Percentiles rank a stretch among this genome's conserved stretches.
Conservation (phyloP, 1,139 yeast genomes). For the Saccharomyces hybrid region DNA sequence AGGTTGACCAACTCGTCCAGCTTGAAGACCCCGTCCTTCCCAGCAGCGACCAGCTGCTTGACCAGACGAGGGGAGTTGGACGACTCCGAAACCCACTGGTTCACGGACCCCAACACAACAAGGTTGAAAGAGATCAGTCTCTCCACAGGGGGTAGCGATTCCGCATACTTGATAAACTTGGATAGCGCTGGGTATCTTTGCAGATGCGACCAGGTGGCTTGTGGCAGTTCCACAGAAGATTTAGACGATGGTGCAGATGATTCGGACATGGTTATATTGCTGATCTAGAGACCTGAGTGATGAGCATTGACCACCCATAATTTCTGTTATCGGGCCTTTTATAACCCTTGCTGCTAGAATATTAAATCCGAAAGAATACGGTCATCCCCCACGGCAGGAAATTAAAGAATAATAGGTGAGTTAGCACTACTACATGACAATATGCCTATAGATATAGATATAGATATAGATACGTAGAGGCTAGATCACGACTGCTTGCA, state of each 20-base stretch:
- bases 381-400: neutral
- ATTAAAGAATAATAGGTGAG: neutral
- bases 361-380: constrained; percentile 1
- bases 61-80: constrained; percentile 16
- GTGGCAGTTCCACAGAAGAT: neutral
- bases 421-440: neutral
- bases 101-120: constrained; percentile 7
- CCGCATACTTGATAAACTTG: neutral
- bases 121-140: neutral
- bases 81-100: constrained; percentile 14
- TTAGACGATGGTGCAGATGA: neutral
- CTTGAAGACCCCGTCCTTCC: constrained; percentile 8
- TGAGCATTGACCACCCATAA: neutral
- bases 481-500: constrained; percentile 57
- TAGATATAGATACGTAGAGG: neutral
- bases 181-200: constrained; percentile 2
- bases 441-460: too few relatives aligned
- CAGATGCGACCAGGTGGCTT: constrained; percentile 3
- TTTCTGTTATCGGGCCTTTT: neutral
- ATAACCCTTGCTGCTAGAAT: neutral
- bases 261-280: neutral
- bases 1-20: constrained; percentile 23
- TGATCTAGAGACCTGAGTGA: neutral
- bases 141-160: neutral
- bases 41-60: constrained; percentile 11